phyloP scores from a whole-genome alignment of 352 stramenopile species.

The Pythium aquatile region DNA sequence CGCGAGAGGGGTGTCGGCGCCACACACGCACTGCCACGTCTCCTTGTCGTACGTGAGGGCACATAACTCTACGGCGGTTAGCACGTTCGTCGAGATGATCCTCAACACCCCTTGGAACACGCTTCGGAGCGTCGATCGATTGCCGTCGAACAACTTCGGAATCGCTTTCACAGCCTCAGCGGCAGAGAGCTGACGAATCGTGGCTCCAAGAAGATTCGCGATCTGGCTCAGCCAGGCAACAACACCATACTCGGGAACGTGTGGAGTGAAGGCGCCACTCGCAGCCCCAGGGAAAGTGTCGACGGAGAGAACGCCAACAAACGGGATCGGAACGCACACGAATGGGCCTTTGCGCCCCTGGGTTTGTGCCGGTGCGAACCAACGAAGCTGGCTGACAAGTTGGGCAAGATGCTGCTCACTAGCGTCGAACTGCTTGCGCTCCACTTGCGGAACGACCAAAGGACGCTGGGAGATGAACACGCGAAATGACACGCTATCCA shows the following conservation, averaged over 20 bases:
- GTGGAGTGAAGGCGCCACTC: conserved; percentile 40
- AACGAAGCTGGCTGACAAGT: conserved; percentile 12
- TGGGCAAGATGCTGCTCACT: neutral
- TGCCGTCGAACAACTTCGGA: conserved; percentile 53
- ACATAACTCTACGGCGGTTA: conserved; percentile 38
- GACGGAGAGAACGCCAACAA: conserved; percentile 58
- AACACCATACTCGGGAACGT: conserved; percentile 56
- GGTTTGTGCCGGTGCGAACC: conserved; percentile 19
- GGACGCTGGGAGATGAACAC: conserved; percentile 48
- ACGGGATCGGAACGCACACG: conserved; percentile 71
- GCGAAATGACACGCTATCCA: conserved; percentile 45
- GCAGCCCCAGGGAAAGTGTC: conserved; percentile 66
- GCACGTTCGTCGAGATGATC: conserved; percentile 41
- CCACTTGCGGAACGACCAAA: conserved; percentile 53
- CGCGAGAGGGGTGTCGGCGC: conserved; percentile 1
- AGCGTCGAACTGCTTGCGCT: conserved; percentile 24
- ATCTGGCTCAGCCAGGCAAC: conserved; percentile 47
- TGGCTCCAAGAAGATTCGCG: conserved; percentile 47
- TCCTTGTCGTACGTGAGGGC: conserved; percentile 32
- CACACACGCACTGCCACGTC: neutral
- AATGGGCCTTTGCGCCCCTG: conserved; percentile 38
- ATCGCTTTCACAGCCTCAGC: conserved; percentile 27
- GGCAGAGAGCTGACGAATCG: conserved; percentile 35
- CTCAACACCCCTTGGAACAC: conserved; percentile 40
- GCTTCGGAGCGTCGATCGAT: conserved; percentile 39